These are phyloP conservation scores for Pseudofabraea citricarpa DNA, from an alignment of 2,329 filamentous ascomycete genomes.

Conservation along the genomic window DNA sequence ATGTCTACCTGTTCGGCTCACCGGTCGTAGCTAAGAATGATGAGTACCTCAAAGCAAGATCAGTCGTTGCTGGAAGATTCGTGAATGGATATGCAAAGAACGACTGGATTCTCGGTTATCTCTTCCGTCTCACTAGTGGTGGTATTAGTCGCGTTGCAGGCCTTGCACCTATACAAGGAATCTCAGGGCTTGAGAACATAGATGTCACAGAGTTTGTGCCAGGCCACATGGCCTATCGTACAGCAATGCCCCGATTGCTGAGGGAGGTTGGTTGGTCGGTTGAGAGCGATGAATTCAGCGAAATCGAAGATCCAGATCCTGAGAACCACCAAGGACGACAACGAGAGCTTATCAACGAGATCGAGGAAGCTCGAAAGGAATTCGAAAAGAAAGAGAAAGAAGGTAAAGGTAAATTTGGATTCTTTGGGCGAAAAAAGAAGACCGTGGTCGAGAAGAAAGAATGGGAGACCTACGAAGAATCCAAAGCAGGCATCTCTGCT, in stretches of 20 bases:
- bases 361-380: conserved; percentile 87
- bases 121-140: conserved; percentile 90
- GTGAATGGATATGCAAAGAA: conserved; percentile 92
- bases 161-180: conserved; percentile 66
- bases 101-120: conserved; percentile 95
- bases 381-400: conserved; percentile 74
- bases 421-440: conserved; percentile 82
- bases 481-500: conserved; percentile 40
- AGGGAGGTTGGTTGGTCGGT: conserved; percentile 88
- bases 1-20: conserved; percentile 91
- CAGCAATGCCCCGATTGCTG: conserved; percentile 82
- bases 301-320: conserved; percentile 96
- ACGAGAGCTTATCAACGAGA: conserved; percentile 90
- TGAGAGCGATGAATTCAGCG: conserved; percentile 87
- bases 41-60: conserved; percentile 75
- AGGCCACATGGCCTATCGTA: conserved; percentile 95
- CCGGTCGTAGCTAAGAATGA: conserved; percentile 89
- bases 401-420: conserved; percentile 56
- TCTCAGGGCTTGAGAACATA: conserved; percentile 84
- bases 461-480: conserved; percentile 91
- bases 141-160: conserved; percentile 88
- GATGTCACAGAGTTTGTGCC: conserved; percentile 81
- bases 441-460: conserved; percentile 67
- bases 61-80: conserved; percentile 87
- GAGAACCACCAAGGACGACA: conserved; percentile 87